A percentile compares a stretch with the other conserved stretches of the same genome.
Evolutionary conservation across 2,329 filamentous ascomycete species (phyloP).

Genomic region (Lomentospora prolificans): DNA sequence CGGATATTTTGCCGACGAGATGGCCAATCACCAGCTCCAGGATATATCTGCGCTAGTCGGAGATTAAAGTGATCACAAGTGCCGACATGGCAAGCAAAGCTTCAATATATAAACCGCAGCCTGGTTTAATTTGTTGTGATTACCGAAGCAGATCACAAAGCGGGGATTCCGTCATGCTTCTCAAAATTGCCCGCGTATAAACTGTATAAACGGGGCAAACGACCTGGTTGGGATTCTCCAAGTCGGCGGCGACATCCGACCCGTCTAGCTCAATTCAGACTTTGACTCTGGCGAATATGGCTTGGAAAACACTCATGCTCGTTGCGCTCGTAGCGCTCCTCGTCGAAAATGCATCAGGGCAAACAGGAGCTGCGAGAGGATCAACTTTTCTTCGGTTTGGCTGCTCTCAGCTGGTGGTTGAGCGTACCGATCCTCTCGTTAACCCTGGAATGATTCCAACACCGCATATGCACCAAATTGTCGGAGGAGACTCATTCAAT

Average conservation of each 20-base stretch:
- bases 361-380: background rate
- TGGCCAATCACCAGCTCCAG: background rate
- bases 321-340: background rate
- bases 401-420: conserved; percentile 39
- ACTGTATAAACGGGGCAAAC: too few relatives aligned
- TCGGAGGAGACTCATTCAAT: conserved; percentile 31
- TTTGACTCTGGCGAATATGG: background rate
- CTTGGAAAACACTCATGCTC: background rate
- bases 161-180: background rate
- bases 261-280: background rate
- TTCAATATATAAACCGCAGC: background rate
- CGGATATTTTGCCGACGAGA: background rate
- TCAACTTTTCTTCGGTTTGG: conserved; percentile 18
- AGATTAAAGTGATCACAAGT: background rate
- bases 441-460: conserved; percentile 16
- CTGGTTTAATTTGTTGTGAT: background rate
- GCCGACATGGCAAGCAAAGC: background rate
- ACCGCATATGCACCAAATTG: conserved; percentile 28
- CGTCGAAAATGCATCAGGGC: background rate
- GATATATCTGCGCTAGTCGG: background rate
- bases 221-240: too few relatives aligned
- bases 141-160: background rate
- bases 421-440: conserved; percentile 15
- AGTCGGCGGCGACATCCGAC: too few relatives aligned
- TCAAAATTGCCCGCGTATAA: too few relatives aligned